phyloP scores from a whole-genome alignment of 1,284 basidiomycete species.

The Neolentinus lepideus region DNA sequence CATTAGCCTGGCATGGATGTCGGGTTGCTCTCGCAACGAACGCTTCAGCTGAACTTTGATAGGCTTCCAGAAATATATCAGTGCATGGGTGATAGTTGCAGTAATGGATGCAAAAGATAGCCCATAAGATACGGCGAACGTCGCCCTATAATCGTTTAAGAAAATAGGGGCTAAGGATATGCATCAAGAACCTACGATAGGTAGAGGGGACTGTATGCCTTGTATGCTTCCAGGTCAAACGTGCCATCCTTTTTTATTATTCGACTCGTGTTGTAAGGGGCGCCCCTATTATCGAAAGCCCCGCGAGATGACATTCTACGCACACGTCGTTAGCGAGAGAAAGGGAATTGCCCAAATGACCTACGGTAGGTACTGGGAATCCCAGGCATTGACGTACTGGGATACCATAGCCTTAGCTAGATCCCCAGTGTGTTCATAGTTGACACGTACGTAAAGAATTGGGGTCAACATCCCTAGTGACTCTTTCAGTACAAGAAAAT shows the following conservation, averaged over 20 bases:
- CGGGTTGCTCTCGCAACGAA: conserved; percentile 68
- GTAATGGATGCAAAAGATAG: conserved; percentile 59
- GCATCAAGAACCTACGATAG: conserved; percentile 33
- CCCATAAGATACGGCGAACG: conserved; percentile 58
- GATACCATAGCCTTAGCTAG: not conserved
- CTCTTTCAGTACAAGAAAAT: not conserved
- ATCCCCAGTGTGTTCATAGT: not conserved
- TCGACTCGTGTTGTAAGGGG: conserved; percentile 46
- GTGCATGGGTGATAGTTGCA: conserved; percentile 62
- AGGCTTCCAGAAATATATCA: conserved; percentile 77
- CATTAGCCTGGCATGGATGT: conserved; percentile 84
- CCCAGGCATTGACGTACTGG: conserved; percentile 43
- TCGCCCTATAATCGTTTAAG: conserved; percentile 19
- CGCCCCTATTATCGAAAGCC: conserved; percentile 52
- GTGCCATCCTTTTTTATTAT: conserved; percentile 45
- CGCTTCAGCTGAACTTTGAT: conserved; percentile 63
- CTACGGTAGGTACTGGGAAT: conserved; percentile 35
- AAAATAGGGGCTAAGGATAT: not conserved
- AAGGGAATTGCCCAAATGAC: not conserved
- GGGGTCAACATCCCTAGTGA: conserved; percentile 61
- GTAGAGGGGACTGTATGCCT: conserved; percentile 52
- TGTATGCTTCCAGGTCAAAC: conserved; percentile 45
- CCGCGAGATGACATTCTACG: conserved; percentile 39
- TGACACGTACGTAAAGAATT: conserved; percentile 27
- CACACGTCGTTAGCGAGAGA: not conserved